Percentiles rank a stretch among this genome's conserved stretches.
These are phyloP conservation scores for Emergomyces pasteurianus DNA, from an alignment of 2,329 filamentous ascomycete species.

Conservation along the genomic window DNA sequence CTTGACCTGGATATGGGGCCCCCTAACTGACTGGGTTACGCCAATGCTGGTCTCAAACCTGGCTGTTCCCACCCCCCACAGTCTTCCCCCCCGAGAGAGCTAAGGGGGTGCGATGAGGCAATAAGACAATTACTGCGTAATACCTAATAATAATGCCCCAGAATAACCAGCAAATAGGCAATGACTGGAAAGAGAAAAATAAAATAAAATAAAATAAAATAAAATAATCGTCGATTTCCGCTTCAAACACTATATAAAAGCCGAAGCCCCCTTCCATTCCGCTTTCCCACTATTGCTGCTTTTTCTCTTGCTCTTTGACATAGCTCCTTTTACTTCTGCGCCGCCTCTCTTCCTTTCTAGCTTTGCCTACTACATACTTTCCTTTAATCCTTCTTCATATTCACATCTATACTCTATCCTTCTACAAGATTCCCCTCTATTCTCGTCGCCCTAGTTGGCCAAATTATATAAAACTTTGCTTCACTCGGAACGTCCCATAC, in stretches of 20 bases:
- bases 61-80: neutral
- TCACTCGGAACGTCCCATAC: neutral
- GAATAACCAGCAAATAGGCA: neutral
- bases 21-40: neutral
- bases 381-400: neutral
- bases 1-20: neutral
- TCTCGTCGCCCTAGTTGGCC: neutral
- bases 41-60: neutral
- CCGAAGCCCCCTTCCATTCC: neutral
- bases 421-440: no score
- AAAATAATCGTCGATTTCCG: neutral
- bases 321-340: neutral
- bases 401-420: neutral
- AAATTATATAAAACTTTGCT: neutral
- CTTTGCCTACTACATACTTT: conserved; percentile 1
- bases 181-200: no score
- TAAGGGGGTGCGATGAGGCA: neutral
- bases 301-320: neutral
- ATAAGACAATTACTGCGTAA: no score
- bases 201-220: neutral
- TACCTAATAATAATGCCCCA: neutral
- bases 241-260: neutral
- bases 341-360: neutral
- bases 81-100: neutral
- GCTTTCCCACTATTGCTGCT: neutral